Conservation (phyloP, 2,329 filamentous ascomycete genomes). For the Colletotrichum sp. region DNA sequence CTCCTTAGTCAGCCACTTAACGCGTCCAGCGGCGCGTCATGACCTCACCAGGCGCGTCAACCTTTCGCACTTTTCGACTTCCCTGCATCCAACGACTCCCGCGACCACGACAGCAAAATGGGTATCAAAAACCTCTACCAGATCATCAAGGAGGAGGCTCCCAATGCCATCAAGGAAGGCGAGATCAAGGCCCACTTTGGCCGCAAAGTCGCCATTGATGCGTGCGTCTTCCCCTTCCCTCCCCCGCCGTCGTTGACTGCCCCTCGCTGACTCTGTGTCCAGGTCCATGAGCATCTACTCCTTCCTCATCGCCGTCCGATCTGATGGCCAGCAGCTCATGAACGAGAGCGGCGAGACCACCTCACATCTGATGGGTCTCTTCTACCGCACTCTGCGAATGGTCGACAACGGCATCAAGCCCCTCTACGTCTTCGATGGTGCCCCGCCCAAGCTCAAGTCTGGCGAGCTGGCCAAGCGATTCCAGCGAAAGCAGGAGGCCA, state of each 20-base stretch:
- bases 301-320: constrained; percentile 96
- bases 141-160: constrained; percentile 89
- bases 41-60: neutral
- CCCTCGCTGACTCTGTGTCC: constrained; percentile 18
- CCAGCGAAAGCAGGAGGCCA: constrained; percentile 91
- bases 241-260: neutral
- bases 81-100: neutral
- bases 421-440: constrained; percentile 96
- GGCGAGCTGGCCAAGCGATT: constrained; percentile 96
- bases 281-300: constrained; percentile 99
- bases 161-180: constrained; percentile 93
- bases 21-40: neutral
- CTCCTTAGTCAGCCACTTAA: neutral
- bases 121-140: constrained; percentile 77
- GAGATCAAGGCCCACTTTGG: constrained; percentile 99
- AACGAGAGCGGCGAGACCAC: constrained; percentile 96
- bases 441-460: constrained; percentile 95
- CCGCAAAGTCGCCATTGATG: constrained; percentile 93
- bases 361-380: constrained; percentile 98
- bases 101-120: constrained; percentile 42
- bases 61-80: neutral
- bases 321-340: constrained; percentile 94
- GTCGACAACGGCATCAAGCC: constrained; percentile 99
- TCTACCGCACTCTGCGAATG: constrained; percentile 97
- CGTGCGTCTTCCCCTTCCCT: constrained; percentile 42